phyloP scores from a whole-genome alignment of 805 yeast genomes.

The Lachancea waltii region DNA sequence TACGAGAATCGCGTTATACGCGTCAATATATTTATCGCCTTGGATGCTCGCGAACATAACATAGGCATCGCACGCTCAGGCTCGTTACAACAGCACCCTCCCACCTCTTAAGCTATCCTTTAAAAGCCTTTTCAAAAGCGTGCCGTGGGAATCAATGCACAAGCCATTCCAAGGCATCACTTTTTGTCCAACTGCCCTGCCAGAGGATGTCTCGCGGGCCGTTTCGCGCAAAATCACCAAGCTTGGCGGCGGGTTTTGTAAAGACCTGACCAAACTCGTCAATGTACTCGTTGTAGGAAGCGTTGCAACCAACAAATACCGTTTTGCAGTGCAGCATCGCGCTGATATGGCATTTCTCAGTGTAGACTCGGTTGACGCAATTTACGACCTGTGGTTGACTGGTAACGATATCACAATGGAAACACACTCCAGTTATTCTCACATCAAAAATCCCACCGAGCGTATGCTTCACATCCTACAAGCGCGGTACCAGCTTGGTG shows the following conservation, averaged over 20 bases:
- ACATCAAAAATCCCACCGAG: conserved; percentile 1
- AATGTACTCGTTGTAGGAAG: conserved; percentile 55
- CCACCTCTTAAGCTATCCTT: no score
- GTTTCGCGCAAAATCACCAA: conserved; percentile 41
- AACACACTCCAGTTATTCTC: conserved; percentile 6
- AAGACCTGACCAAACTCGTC: conserved; percentile 56
- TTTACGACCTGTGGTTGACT: conserved; percentile 28
- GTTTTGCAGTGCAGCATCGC: conserved; percentile 25
- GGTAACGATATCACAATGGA: conserved; percentile 20
- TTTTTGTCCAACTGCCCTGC: conserved; percentile 55
- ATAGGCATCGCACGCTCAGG: not conserved
- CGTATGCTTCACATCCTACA: conserved; percentile 7
- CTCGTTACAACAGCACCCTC: no score
- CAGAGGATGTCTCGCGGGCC: conserved; percentile 35
- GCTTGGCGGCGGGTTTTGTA: conserved; percentile 54
- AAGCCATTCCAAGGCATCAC: conserved; percentile 41
- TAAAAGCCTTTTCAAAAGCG: no score
- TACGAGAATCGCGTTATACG: no score
- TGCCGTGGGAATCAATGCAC: no score
- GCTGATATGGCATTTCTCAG: conserved; percentile 25
- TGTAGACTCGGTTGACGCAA: conserved; percentile 14
- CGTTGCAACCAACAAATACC: conserved; percentile 26
- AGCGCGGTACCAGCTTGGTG: conserved; percentile 10
- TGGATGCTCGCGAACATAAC: no score
- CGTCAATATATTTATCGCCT: no score